Conservation (phyloP, 768 basidiomycete species). For the Tephrocybe sp. region DNA sequence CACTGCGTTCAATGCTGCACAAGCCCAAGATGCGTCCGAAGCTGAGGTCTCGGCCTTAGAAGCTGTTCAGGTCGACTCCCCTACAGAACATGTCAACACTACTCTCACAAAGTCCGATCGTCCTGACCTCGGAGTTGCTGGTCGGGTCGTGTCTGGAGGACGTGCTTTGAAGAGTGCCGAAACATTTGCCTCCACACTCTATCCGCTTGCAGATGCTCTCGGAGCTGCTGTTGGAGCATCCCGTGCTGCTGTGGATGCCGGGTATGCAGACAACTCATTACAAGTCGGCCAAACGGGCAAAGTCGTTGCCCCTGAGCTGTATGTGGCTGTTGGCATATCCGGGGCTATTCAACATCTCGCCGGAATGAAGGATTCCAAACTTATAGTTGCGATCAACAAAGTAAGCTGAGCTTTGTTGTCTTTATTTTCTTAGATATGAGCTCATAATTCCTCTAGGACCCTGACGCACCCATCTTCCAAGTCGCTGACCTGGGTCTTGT, state of each 20-base stretch:
- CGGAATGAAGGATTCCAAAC: constrained; percentile 99
- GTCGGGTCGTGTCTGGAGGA: constrained; percentile 91
- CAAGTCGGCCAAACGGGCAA: constrained; percentile 99
- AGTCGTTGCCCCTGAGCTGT: constrained; percentile 94
- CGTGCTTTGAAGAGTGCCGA: constrained; percentile 92
- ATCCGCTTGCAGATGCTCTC: constrained; percentile 89
- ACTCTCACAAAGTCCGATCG: constrained; percentile 87
- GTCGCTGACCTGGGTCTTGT: constrained; percentile 95
- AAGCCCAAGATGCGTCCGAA: constrained; percentile 44
- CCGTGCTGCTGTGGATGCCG: constrained; percentile 95
- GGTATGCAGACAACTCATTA: constrained; percentile 95
- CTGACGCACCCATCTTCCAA: constrained; percentile 99
- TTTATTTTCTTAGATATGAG: background rate
- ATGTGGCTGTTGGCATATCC: constrained; percentile 95
- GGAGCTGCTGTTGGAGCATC: constrained; percentile 98
- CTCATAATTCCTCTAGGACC: constrained; percentile 52
- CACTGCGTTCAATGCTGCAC: constrained; percentile 80
- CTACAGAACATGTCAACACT: constrained; percentile 66
- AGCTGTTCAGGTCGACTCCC: constrained; percentile 59
- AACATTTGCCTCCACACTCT: constrained; percentile 82
- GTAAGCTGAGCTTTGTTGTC: constrained; percentile 31
- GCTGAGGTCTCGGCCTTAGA: constrained; percentile 63
- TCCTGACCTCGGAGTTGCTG: constrained; percentile 86
- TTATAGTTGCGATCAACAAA: constrained; percentile 99
- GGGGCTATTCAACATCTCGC: constrained; percentile 99